These are phyloP conservation scores for Pseudogymnoascus sp. DNA, from an alignment of 2,329 filamentous ascomycete genomes.

Conservation along the genomic window DNA sequence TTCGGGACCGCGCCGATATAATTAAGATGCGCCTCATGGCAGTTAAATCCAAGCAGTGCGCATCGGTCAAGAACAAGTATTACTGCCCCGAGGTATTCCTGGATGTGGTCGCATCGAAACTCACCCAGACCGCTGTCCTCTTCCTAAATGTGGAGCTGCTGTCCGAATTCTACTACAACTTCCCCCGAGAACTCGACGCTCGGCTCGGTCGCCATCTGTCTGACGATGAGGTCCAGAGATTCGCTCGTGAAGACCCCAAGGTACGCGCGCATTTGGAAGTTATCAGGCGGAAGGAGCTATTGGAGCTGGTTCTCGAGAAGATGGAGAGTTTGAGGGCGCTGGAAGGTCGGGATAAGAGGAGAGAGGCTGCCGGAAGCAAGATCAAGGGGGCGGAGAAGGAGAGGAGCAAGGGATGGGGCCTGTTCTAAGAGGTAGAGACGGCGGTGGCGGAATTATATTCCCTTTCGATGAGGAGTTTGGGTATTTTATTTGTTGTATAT, in stretches of 20 bases:
- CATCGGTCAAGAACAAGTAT: slow-evolving; percentile 80
- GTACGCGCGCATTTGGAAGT: slow-evolving; percentile 84
- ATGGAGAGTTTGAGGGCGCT: slow-evolving; percentile 85
- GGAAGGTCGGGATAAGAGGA: slow-evolving; percentile 62
- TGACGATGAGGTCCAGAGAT: slow-evolving; percentile 74
- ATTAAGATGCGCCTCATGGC: slow-evolving; percentile 84
- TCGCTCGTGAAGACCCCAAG: slow-evolving; percentile 88
- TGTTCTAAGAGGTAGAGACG: slow-evolving; percentile 16
- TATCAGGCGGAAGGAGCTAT: slow-evolving; percentile 80
- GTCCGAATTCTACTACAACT: slow-evolving; percentile 96
- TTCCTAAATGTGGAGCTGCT: slow-evolving; percentile 96
- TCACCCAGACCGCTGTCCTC: slow-evolving; percentile 88
- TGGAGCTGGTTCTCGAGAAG: slow-evolving; percentile 89
- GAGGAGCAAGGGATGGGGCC: slow-evolving; percentile 18
- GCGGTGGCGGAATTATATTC: background rate
- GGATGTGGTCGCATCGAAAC: slow-evolving; percentile 91
- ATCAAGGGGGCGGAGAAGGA: slow-evolving; percentile 20
- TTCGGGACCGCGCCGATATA: slow-evolving; percentile 82
- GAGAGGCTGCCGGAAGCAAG: slow-evolving; percentile 25
- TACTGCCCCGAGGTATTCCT: slow-evolving; percentile 95
- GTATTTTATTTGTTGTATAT: slow-evolving; percentile 8
- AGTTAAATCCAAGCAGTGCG: slow-evolving; percentile 84
- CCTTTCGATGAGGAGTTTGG: slow-evolving; percentile 6
- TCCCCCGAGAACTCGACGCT: slow-evolving; percentile 83
- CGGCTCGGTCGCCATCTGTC: slow-evolving; percentile 74